phyloP scores from a whole-genome alignment of 1,139 yeast genomes.

The Blastobotrys elegans region DNA sequence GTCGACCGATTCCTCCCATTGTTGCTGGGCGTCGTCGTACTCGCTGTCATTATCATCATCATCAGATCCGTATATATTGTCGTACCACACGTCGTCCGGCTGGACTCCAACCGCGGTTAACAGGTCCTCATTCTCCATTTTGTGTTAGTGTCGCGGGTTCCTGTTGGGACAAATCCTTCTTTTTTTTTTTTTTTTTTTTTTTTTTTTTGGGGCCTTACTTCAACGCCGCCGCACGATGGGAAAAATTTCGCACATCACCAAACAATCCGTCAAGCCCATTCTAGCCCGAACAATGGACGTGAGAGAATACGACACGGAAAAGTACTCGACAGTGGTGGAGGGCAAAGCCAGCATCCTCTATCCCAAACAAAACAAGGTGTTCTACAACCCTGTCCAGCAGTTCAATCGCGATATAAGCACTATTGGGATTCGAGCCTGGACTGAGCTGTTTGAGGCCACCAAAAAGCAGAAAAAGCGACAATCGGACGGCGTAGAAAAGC shows the following conservation, averaged over 20 bases:
- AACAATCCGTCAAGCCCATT: too few species aligned
- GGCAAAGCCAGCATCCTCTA: slow-evolving; percentile 78
- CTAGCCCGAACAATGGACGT: too few species aligned
- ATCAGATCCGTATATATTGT: not conserved
- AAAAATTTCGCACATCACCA: too few species aligned
- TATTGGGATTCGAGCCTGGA: slow-evolving; percentile 82
- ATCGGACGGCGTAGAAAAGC: slow-evolving; percentile 30
- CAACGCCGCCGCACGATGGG: not conserved
- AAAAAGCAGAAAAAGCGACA: slow-evolving; percentile 29
- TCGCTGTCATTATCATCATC: slow-evolving; percentile 9
- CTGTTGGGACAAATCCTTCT: too few species aligned
- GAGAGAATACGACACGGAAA: slow-evolving; percentile 6
- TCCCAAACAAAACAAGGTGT: slow-evolving; percentile 76
- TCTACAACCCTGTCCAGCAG: slow-evolving; percentile 94
- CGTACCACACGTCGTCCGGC: slow-evolving; percentile 12
- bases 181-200: too few species aligned
- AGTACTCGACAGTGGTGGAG: slow-evolving; percentile 46
- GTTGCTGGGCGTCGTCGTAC: slow-evolving; percentile 52
- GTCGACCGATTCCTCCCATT: slow-evolving; percentile 72
- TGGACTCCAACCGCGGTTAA: not conserved
- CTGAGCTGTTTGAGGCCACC: slow-evolving; percentile 45
- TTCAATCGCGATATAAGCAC: slow-evolving; percentile 90
- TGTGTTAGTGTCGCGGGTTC: not conserved
- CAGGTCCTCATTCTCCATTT: not conserved
- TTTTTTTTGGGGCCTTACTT: not conserved